These are phyloP conservation scores for Zizania latifolia DNA, from an alignment of 176 grass and related monocot species.

Conservation along the genomic window DNA sequence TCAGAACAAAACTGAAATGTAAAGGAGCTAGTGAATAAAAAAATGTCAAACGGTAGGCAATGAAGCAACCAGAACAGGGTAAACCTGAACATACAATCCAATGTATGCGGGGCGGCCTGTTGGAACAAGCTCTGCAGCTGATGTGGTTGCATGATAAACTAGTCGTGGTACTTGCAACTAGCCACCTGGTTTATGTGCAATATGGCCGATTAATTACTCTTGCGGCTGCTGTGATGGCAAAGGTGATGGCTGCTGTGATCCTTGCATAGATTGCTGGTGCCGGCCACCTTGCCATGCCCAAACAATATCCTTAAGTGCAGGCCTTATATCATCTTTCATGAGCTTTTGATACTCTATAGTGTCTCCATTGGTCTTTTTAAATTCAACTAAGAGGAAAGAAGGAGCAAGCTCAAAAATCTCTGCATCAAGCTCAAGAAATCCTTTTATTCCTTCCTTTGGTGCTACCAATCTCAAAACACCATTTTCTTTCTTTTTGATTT, in stretches of 20 bases:
- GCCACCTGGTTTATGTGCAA: background rate
- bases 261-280: background rate
- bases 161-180: background rate
- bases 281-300: conserved; percentile 40
- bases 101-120: background rate
- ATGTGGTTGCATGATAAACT: background rate
- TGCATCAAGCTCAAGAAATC: conserved; percentile 39
- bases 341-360: conserved; percentile 50
- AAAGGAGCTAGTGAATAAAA: background rate
- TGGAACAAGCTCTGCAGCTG: background rate
- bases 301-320: conserved; percentile 39
- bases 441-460: conserved; percentile 52
- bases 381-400: conserved; percentile 39
- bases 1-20: background rate
- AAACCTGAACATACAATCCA: background rate
- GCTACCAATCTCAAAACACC: conserved; percentile 45
- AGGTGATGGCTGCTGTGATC: background rate
- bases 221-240: conserved; percentile 24
- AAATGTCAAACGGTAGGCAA: background rate
- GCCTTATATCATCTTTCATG: conserved; percentile 46
- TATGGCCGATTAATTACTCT: background rate
- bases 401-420: conserved; percentile 58
- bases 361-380: conserved; percentile 50
- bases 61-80: background rate
- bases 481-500: conserved; percentile 51